A percentile compares a stretch with the other conserved stretches of the same genome.
Evolutionary conservation across 1,139 yeast species (phyloP).

Genomic region (Suhomyces wounanorum): DNA sequence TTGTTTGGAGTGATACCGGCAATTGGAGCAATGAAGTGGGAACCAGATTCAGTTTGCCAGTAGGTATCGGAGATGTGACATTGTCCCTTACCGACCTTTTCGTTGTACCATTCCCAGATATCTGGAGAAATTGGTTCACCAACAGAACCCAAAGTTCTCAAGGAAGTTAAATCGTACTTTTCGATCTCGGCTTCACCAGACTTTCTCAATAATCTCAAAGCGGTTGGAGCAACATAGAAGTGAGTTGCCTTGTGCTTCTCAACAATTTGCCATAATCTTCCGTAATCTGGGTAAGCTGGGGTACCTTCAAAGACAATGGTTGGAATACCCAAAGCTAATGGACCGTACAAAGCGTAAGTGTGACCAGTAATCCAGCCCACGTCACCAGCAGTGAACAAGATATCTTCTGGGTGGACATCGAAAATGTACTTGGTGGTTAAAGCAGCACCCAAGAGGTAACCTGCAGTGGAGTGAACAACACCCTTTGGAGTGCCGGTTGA

Average conservation of each 20-base stretch:
- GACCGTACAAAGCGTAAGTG: conserved; percentile 94
- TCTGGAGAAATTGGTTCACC: conserved; percentile 99
- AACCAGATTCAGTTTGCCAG: conserved; percentile 99
- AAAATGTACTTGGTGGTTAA: conserved; percentile 91
- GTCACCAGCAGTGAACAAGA: conserved; percentile 95
- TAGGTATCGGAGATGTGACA: conserved; percentile 92
- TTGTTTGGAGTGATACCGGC: conserved; percentile 95
- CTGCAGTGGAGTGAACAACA: conserved; percentile 93
- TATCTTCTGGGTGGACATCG: conserved; percentile 86
- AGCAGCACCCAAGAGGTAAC: conserved; percentile 92
- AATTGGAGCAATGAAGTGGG: conserved; percentile 92
- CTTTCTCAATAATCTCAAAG: conserved; percentile 90
- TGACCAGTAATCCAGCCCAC: conserved; percentile 99
- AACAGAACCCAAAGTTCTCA: conserved; percentile 95
- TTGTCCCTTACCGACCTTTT: conserved; percentile 83
- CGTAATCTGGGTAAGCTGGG: conserved; percentile 95
- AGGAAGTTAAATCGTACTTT: conserved; percentile 83
- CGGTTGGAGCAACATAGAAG: conserved; percentile 98
- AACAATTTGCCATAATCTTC: conserved; percentile 96
- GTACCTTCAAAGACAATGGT: conserved; percentile 96
- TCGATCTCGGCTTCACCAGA: conserved; percentile 85
- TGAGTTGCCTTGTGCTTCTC: conserved; percentile 93
- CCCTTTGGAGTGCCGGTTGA: conserved; percentile 99
- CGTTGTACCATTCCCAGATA: conserved; percentile 98
- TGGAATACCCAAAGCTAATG: conserved; percentile 84